phyloP scores from a whole-genome alignment of 306 rosid species.

The Lotus japonicus region DNA sequence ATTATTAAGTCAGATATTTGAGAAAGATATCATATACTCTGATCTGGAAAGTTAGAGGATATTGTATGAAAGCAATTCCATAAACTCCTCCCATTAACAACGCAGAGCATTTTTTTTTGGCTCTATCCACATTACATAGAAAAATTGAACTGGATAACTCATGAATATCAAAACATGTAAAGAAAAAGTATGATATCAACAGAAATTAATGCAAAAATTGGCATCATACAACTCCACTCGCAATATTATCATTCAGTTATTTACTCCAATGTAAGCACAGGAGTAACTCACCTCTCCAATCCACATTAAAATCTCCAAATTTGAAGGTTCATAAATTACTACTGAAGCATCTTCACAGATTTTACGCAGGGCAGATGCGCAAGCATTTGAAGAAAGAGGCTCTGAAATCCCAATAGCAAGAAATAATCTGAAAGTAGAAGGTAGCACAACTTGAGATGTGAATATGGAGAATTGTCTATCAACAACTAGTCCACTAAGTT shows the following conservation, averaged over 20 bases:
- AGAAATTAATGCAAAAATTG: neutral
- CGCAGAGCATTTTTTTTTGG: neutral
- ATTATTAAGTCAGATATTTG: slow-evolving; percentile 1
- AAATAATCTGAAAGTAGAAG: slow-evolving; percentile 64
- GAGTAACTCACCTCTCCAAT: slow-evolving; percentile 79
- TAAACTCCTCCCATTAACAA: neutral
- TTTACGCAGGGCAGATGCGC: slow-evolving; percentile 86
- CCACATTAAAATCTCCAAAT: slow-evolving; percentile 95
- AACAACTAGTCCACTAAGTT: slow-evolving; percentile 13
- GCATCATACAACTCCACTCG: slow-evolving; percentile 4
- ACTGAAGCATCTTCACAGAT: slow-evolving; percentile 85
- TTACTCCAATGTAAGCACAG: neutral
- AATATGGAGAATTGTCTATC: slow-evolving; percentile 14
- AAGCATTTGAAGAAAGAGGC: slow-evolving; percentile 74
- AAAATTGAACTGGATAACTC: neutral
- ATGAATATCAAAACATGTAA: neutral
- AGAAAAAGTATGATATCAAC: slow-evolving; percentile 9
- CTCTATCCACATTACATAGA: neutral
- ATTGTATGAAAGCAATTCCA: neutral
- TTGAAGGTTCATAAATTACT: slow-evolving; percentile 77
- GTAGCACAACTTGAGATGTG: slow-evolving; percentile 22
- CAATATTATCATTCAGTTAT: slow-evolving; percentile 15
- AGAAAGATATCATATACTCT: slow-evolving; percentile 9
- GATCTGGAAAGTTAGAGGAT: neutral
- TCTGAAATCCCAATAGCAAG: slow-evolving; percentile 86